A percentile compares a stretch with the other conserved stretches of the same genome.
phyloP scores from a whole-genome alignment of 1,139 yeast species.

The Candida pseudoviswanathii region DNA sequence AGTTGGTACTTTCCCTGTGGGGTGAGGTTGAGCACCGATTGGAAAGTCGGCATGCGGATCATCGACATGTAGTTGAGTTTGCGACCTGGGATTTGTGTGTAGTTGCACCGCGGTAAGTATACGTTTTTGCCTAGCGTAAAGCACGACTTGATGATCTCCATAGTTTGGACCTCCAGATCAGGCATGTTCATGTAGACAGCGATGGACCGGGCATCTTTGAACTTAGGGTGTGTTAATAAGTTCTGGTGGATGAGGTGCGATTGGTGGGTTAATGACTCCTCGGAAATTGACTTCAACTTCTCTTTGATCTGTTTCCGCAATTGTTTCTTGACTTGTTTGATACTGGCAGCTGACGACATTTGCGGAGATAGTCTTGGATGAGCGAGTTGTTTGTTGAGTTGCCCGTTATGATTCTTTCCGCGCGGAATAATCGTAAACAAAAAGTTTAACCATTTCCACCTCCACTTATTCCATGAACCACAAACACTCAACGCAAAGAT shows the following conservation, averaged over 20 bases:
- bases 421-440: too few relatives aligned
- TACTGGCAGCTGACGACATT: conserved; percentile 4
- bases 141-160: conserved; percentile 48
- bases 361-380: neutral
- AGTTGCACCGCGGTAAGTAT: conserved; percentile 54
- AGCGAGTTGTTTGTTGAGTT: neutral
- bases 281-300: conserved; percentile 17
- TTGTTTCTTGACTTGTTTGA: conserved; percentile 19
- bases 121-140: conserved; percentile 47
- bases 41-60: conserved; percentile 46
- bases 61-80: conserved; percentile 58
- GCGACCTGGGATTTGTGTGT: conserved; percentile 19
- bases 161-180: conserved; percentile 60
- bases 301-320: conserved; percentile 24
- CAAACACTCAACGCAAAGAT: neutral
- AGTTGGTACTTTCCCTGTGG: conserved; percentile 74
- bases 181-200: conserved; percentile 75
- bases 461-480: neutral
- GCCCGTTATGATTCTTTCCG: too few relatives aligned
- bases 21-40: conserved; percentile 45
- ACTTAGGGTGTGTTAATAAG: conserved; percentile 38
- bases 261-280: conserved; percentile 20
- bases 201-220: conserved; percentile 46
- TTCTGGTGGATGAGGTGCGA: conserved; percentile 26
- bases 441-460: neutral